Conservation (phyloP, 202 grass and related monocot species). For the Schoenoplectus tabernaemontani region DNA sequence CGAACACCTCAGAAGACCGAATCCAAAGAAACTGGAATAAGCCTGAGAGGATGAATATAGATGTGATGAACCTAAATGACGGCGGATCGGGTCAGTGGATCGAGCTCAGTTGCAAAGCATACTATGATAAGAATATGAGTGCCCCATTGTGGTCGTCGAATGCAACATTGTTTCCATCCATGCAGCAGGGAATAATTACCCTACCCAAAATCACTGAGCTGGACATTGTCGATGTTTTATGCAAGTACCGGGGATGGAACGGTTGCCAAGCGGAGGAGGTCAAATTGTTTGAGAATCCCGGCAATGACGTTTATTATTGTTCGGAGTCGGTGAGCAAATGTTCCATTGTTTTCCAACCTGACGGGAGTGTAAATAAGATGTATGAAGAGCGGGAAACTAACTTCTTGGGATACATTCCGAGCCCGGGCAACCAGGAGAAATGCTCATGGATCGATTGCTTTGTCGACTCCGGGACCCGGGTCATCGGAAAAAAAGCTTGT, state of each 20-base stretch:
- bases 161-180: not conserved
- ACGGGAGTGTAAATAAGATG: not conserved
- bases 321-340: not conserved
- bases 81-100: not conserved
- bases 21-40: not conserved
- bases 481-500: constrained; percentile 3
- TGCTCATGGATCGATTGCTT: constrained; percentile 14
- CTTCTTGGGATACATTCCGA: constrained; percentile 2
- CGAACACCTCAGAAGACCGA: not conserved
- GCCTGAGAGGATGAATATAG: not conserved
- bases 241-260: constrained; percentile 4
- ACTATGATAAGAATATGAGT: not conserved
- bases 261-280: constrained; percentile 2
- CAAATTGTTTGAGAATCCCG: not conserved
- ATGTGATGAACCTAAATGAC: not conserved
- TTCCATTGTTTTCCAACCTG: not conserved
- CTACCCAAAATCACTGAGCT: not conserved
- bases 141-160: not conserved
- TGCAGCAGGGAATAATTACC: not conserved
- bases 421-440: not conserved
- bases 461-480: not conserved
- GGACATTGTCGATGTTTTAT: not conserved
- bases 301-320: constrained; percentile 13
- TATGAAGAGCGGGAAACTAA: not conserved
- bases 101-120: constrained; percentile 4